phyloP scores from a whole-genome alignment of 345 rosid species.

The Euphorbia peplus region DNA sequence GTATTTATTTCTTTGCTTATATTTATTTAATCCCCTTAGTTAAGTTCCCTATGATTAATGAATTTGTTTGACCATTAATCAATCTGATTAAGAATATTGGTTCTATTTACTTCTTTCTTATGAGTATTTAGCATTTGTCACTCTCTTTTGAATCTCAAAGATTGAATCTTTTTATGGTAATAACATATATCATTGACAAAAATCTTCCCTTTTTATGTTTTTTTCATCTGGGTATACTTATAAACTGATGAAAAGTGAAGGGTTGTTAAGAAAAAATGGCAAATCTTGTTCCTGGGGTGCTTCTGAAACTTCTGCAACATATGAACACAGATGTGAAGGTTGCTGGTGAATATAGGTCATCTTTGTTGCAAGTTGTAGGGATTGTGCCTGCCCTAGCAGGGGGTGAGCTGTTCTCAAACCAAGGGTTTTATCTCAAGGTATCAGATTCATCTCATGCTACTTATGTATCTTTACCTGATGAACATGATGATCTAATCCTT shows the following conservation, averaged over 20 bases:
- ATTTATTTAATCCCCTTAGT: background rate
- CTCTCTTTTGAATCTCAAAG: background rate
- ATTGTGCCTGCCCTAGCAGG: conserved; percentile 98
- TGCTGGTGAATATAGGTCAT: conserved; percentile 93
- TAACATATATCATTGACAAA: conserved; percentile 1
- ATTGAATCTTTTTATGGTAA: no score
- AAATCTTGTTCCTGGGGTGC: conserved; percentile 91
- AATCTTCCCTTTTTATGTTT: conserved; percentile 13
- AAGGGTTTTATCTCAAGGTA: conserved; percentile 92
- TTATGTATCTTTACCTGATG: conserved; percentile 89
- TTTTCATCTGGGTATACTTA: conserved; percentile 35
- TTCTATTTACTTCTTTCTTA: conserved; percentile 15
- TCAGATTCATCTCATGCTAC: conserved; percentile 99
- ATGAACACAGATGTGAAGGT: conserved; percentile 97
- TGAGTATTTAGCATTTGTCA: conserved; percentile 14
- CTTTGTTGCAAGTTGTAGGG: conserved; percentile 84
- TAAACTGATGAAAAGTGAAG: conserved; percentile 34
- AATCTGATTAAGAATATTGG: no score
- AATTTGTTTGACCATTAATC: conserved; percentile 5
- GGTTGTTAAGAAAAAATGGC: conserved; percentile 59
- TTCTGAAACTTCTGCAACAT: conserved; percentile 90
- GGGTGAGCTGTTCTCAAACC: conserved; percentile 83
- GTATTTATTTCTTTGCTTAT: background rate
- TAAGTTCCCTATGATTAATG: background rate
- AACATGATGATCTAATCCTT: conserved; percentile 89